phyloP scores from a whole-genome alignment of 2,329 filamentous ascomycete species.

The Xylaria sp. region DNA sequence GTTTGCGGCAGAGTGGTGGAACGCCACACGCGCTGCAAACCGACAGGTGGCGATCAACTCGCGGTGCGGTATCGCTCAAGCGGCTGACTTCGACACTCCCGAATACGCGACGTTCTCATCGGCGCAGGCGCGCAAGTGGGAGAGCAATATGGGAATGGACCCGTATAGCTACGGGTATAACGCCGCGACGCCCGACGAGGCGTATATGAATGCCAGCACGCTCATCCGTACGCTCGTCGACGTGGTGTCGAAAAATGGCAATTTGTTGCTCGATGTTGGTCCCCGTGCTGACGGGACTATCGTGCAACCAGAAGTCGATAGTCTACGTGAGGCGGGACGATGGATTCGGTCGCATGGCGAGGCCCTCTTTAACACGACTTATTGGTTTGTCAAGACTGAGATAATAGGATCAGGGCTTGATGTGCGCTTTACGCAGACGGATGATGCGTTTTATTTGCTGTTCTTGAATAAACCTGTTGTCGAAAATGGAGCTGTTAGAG shows the following conservation, averaged over 20 bases:
- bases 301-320: conserved; percentile 58
- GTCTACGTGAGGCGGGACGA: conserved; percentile 61
- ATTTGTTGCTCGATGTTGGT: conserved; percentile 67
- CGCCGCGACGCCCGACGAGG: conserved; percentile 59
- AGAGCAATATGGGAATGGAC: conserved; percentile 69
- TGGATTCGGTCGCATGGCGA: conserved; percentile 67
- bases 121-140: conserved; percentile 67
- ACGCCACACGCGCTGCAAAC: conserved; percentile 52
- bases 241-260: conserved; percentile 52
- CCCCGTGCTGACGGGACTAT: conserved; percentile 67
- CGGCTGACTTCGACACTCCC: conserved; percentile 68
- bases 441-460: conserved; percentile 64
- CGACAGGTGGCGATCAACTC: conserved; percentile 66
- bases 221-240: conserved; percentile 57
- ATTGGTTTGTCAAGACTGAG: conserved; percentile 51
- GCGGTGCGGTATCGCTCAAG: conserved; percentile 64
- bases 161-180: conserved; percentile 71
- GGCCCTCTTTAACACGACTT: conserved; percentile 67
- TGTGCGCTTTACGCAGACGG: conserved; percentile 63
- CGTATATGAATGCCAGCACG: conserved; percentile 63
- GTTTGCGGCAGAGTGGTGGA: conserved; percentile 58
- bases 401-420: conserved; percentile 42
- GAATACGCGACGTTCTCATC: conserved; percentile 65
- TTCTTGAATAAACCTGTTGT: conserved; percentile 55
- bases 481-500: conserved; percentile 50